Evolutionary conservation across 257 asterid genomes (phyloP).

Genomic region (Capsicum rhomboideum): DNA sequence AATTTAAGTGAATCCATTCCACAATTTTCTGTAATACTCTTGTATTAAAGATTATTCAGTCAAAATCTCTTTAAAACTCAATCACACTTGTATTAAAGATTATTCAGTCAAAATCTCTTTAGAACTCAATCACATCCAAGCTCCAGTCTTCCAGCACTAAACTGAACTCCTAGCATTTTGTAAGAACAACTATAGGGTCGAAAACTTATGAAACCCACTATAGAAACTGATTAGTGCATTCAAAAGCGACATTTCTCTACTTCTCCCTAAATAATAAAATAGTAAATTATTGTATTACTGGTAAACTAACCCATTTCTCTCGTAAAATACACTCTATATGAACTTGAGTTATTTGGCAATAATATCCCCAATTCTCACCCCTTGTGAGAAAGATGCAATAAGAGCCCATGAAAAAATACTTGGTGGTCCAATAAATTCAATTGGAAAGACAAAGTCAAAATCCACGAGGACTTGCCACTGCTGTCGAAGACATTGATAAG

Average conservation of each 20-base stretch:
- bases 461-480: slow-evolving; percentile 49
- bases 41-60: neutral
- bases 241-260: neutral
- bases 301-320: neutral
- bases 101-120: neutral
- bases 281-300: neutral
- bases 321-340: neutral
- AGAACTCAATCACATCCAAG: neutral
- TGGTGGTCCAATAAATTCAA: slow-evolving; percentile 1
- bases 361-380: neutral
- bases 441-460: slow-evolving; percentile 7
- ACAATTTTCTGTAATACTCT: neutral
- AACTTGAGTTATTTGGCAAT: neutral
- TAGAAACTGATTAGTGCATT: neutral
- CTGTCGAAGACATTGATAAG: slow-evolving; percentile 91
- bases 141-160: neutral
- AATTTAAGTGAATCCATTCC: neutral
- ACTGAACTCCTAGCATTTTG: neutral
- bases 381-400: neutral
- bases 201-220: neutral
- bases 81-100: neutral
- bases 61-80: neutral
- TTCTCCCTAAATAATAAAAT: neutral
- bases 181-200: neutral
- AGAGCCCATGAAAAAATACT: neutral